Conservation (phyloP, 179 eudicot genomes). For the Sideroxylon spinosum region DNA sequence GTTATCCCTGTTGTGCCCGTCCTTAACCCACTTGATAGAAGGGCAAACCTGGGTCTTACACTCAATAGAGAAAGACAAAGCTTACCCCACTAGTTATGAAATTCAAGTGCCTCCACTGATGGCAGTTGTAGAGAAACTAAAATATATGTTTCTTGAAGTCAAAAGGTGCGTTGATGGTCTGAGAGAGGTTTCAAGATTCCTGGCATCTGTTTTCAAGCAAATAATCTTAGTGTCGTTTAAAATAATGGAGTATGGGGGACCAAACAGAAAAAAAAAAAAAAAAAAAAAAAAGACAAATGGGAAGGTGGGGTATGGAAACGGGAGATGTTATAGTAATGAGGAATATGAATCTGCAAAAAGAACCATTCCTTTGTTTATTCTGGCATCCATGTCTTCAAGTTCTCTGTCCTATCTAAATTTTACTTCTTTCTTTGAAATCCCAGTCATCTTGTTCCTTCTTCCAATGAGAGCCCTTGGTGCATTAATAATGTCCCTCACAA, state of each 20-base stretch:
- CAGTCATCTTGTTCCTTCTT: background rate
- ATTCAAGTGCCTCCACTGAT: background rate
- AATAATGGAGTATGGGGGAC: slow-evolving; percentile 5
- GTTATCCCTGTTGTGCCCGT: background rate
- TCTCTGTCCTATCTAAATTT: background rate
- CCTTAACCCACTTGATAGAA: background rate
- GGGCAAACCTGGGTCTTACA: background rate
- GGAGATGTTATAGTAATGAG: background rate
- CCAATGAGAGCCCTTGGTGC: background rate
- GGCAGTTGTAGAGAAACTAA: background rate
- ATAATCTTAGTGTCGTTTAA: slow-evolving; percentile 24
- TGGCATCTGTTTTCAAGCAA: slow-evolving; percentile 23
- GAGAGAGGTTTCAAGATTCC: slow-evolving; percentile 32
- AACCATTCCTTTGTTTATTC: background rate
- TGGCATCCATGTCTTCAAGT: background rate
- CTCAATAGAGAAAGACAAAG: background rate
- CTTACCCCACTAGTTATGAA: background rate
- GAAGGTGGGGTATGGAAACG: background rate
- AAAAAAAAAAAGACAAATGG: background rate
- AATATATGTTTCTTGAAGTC: slow-evolving; percentile 21
- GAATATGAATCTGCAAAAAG: slow-evolving; percentile 12
- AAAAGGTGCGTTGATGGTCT: slow-evolving; percentile 27
- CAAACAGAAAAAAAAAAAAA: slow-evolving; percentile 13
- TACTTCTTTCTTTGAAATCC: background rate
- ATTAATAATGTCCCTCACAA: background rate